A percentile compares a stretch with the other conserved stretches of the same genome.
phyloP scores from a whole-genome alignment of 768 basidiomycete species.

The Dioszegia crocea region DNA sequence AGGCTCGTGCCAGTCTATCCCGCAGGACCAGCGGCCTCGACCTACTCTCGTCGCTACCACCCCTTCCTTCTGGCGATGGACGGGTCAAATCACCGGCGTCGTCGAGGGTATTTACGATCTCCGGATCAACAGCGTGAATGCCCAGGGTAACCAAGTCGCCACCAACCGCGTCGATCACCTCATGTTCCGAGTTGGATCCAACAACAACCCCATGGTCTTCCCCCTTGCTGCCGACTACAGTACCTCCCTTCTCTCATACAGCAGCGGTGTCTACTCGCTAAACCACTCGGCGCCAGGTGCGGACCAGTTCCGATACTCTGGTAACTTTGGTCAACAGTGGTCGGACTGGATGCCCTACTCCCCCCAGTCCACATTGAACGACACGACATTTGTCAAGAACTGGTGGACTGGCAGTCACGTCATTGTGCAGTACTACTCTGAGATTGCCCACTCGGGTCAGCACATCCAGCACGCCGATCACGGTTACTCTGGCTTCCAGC shows the following conservation, averaged over 20 bases:
- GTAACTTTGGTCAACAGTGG: slow-evolving; percentile 83
- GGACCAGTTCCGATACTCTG: slow-evolving; percentile 78
- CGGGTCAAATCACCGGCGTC: slow-evolving; percentile 66
- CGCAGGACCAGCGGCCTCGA: slow-evolving; percentile 47
- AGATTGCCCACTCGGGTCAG: slow-evolving; percentile 57
- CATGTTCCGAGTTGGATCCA: slow-evolving; percentile 70
- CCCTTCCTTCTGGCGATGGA: slow-evolving; percentile 67
- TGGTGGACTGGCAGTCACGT: slow-evolving; percentile 84
- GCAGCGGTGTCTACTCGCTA: slow-evolving; percentile 67
- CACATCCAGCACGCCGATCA: slow-evolving; percentile 74
- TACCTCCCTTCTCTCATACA: slow-evolving; percentile 52
- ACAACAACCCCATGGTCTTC: slow-evolving; percentile 80
- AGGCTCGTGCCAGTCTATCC: slow-evolving; percentile 50
- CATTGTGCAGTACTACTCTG: slow-evolving; percentile 87
- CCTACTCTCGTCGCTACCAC: slow-evolving; percentile 58
- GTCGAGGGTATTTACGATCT: slow-evolving; percentile 80
- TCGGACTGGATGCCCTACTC: slow-evolving; percentile 75
- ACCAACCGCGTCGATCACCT: slow-evolving; percentile 67
- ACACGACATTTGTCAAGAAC: slow-evolving; percentile 55
- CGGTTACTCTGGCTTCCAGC: slow-evolving; percentile 57
- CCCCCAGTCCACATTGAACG: slow-evolving; percentile 60
- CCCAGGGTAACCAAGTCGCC: slow-evolving; percentile 56
- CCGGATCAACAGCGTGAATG: slow-evolving; percentile 59
- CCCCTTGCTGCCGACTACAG: slow-evolving; percentile 71
- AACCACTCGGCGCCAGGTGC: slow-evolving; percentile 80